phyloP scores from a whole-genome alignment of 208 protist species.

The Leishmania major region DNA sequence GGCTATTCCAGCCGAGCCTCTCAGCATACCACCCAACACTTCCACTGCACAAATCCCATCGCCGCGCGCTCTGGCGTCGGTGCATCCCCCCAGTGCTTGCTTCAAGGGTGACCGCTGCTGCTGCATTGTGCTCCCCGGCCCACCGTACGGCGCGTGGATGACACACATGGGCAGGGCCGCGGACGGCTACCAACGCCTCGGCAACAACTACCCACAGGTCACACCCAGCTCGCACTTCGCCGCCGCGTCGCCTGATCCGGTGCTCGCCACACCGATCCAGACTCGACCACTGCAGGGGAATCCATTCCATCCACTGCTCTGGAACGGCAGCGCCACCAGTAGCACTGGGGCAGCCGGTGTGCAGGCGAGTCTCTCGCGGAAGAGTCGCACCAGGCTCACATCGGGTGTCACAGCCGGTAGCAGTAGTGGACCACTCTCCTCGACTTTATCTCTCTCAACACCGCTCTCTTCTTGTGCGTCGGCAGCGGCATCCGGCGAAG shows the following conservation, averaged over 20 bases:
- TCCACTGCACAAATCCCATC: neutral
- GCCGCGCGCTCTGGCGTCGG: neutral
- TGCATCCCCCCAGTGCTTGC: neutral
- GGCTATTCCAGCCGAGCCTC: neutral
- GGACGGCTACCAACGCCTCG: conserved; percentile 2
- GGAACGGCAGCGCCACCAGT: conserved; percentile 17
- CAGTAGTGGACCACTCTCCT: neutral
- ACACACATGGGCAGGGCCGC: neutral
- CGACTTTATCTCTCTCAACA: conserved; percentile 11
- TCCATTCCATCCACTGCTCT: conserved; percentile 23
- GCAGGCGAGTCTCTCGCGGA: neutral
- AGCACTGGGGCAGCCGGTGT: neutral
- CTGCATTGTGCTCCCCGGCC: neutral
- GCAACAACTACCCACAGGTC: neutral
- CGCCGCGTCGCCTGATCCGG: conserved; percentile 1
- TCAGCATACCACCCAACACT: neutral
- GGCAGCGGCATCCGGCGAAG: neutral
- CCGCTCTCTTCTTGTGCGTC: conserved; percentile 16
- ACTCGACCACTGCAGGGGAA: conserved; percentile 38
- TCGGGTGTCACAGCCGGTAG: neutral
- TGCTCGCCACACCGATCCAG: conserved; percentile 28
- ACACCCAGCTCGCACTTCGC: neutral
- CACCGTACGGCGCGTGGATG: conserved; percentile 6
- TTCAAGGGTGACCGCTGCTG: neutral
- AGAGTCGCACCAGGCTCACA: conserved; percentile 5